phyloP scores from a whole-genome alignment of 441 rosid genomes.

The Arabidopsis lyrata region DNA sequence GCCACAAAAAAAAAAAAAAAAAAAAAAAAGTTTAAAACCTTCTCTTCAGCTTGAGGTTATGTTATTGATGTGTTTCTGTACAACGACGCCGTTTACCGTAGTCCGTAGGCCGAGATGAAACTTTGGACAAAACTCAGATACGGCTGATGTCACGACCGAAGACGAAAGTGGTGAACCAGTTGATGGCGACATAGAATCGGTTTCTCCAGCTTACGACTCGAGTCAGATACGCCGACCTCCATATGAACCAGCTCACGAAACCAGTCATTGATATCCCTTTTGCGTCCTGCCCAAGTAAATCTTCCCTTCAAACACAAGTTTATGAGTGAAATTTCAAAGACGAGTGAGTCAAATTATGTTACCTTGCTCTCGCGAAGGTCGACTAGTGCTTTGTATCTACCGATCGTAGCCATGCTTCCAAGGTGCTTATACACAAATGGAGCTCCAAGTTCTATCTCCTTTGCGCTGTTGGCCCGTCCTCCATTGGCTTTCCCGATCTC shows the following conservation, averaged over 20 bases:
- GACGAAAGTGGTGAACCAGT: slow-evolving; percentile 86
- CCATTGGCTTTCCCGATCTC: slow-evolving; percentile 66
- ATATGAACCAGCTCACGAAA: slow-evolving; percentile 79
- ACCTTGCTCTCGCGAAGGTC: slow-evolving; percentile 92
- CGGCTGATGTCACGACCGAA: slow-evolving; percentile 81
- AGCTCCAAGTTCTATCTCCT: slow-evolving; percentile 58
- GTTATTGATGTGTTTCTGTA: slow-evolving; percentile 24
- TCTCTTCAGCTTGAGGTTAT: neutral
- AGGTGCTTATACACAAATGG: slow-evolving; percentile 84
- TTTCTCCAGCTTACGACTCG: slow-evolving; percentile 96
- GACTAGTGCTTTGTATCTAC: slow-evolving; percentile 86
- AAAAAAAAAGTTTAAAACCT: neutral
- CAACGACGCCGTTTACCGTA: slow-evolving; percentile 9
- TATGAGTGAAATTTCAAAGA: neutral
- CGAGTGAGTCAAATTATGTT: neutral
- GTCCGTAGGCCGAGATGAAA: neutral
- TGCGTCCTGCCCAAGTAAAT: slow-evolving; percentile 53
- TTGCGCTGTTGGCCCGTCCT: slow-evolving; percentile 66
- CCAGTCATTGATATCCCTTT: slow-evolving; percentile 83
- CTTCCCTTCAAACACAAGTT: neutral
- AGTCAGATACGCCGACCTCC: slow-evolving; percentile 95
- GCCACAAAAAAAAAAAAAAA: neutral
- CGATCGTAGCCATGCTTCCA: slow-evolving; percentile 95
- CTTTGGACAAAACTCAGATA: slow-evolving; percentile 28
- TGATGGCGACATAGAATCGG: slow-evolving; percentile 80